phyloP scores from a whole-genome alignment of 2,329 filamentous ascomycete genomes.

The Penicillium sp. region DNA sequence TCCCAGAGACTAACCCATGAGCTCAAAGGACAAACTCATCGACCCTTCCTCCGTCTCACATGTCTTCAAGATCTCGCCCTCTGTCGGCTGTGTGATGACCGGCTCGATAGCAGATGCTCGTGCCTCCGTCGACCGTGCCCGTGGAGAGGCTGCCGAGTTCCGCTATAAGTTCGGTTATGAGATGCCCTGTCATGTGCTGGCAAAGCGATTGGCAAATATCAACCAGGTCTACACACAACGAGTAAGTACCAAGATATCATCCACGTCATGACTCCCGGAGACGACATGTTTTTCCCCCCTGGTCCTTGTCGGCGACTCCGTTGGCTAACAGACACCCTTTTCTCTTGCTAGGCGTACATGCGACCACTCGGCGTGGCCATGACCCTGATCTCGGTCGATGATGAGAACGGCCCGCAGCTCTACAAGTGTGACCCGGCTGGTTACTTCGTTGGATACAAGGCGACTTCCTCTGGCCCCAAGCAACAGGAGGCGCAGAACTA shows the following conservation, averaged over 20 bases:
- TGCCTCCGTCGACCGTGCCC: conserved; percentile 88
- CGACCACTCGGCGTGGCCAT: conserved; percentile 94
- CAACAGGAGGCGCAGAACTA: conserved; percentile 99
- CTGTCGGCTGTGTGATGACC: conserved; percentile 97
- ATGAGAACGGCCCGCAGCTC: conserved; percentile 88
- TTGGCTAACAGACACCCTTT: conserved; percentile 9
- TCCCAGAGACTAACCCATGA: conserved; percentile 24
- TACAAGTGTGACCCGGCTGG: conserved; percentile 99
- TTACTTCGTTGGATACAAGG: conserved; percentile 99
- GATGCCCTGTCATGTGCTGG: conserved; percentile 97
- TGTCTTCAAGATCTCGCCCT: conserved; percentile 95
- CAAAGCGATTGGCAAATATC: conserved; percentile 97
- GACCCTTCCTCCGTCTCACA: conserved; percentile 96
- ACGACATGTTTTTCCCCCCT: background rate
- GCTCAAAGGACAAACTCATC: conserved; percentile 90
- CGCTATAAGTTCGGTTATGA: conserved; percentile 99
- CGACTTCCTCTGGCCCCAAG: conserved; percentile 94
- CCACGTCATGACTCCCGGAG: background rate
- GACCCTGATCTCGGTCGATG: conserved; percentile 91
- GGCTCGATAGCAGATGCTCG: conserved; percentile 97
- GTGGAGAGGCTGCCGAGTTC: conserved; percentile 96
- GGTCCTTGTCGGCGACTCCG: background rate
- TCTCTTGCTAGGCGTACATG: conserved; percentile 81
- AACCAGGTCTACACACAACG: conserved; percentile 98
- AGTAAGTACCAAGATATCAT: conserved; percentile 55